Evolutionary conservation across 139 green algal species (phyloP), one percentile per base, ranked within the genome.

Genomic region (Picochlorum costavermella): DNA sequence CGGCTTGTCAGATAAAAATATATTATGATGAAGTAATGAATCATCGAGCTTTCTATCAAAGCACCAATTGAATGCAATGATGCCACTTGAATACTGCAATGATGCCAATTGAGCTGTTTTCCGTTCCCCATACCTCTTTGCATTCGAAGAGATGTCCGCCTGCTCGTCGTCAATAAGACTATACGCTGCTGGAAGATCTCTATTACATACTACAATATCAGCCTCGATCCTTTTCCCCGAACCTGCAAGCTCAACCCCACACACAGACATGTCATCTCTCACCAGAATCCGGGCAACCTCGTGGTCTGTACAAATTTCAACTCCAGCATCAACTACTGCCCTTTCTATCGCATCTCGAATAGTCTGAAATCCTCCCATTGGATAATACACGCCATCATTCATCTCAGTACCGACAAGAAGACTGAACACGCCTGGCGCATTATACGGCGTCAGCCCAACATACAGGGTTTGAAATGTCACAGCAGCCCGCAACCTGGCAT

Each of bases 391-490:
- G 3, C 88, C 89, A 51, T 96, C 89, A 6, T 75, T 90, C 26
- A 95, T 67, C 71, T 96, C 89, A 5, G 88, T 95, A 25, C 81
- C 89, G 0, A 87, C 88, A 28, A 96, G 77, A 50, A 96, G 63
- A 45, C 59, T 80, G 76, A 90, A 95, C 36, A 89, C 85, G 1
- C 77, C 85, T 3, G 89, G 89, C 0, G 89, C 88, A 11, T 65
- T 79, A 73, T 87, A 87, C 3, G 89, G 89, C n/a, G 62, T 74
- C 1, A 95, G 67, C 14, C 87, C 88, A 10, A 96, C 88, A 59
- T 96, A 95, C 49, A 95, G 70, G 65, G 92, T 84, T 73, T 92
- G 76, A 72, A 91, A 91, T 2, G 75, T 87, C 72, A 95, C 84
- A 36, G 91, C 60, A 8, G 84, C 84, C 0, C 68, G 43, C 23